Evolutionary conservation across 352 stramenopile species (phyloP).

Genomic region (Phytopythium aichiense): DNA sequence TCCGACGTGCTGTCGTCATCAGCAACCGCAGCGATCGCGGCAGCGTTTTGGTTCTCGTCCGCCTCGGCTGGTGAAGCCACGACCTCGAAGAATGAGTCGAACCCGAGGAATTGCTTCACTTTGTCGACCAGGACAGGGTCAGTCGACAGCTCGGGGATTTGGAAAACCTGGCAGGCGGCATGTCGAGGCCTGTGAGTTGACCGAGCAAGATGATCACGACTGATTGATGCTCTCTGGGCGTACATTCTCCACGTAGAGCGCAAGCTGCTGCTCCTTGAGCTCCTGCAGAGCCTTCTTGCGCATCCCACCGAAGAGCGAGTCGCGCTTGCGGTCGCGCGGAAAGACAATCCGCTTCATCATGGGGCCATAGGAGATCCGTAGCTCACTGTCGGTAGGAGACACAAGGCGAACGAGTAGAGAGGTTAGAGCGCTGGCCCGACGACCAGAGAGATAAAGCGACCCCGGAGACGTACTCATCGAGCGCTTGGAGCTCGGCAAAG

Average conservation of each 20-base stretch:
- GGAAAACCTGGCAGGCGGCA: constrained; percentile 35
- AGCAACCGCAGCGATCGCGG: not conserved
- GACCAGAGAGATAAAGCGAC: not conserved
- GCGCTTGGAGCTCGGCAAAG: constrained; percentile 53
- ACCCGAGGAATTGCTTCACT: constrained; percentile 56
- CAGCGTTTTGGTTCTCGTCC: not conserved
- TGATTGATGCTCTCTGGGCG: not conserved
- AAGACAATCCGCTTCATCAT: constrained; percentile 59
- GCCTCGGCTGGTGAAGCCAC: constrained; percentile 7
- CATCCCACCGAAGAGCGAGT: constrained; percentile 66
- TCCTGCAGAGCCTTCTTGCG: constrained; percentile 67
- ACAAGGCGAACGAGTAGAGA: not conserved
- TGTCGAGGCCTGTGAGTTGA: not conserved
- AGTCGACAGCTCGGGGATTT: constrained; percentile 38
- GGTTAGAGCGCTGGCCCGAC: not conserved
- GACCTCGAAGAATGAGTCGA: constrained; percentile 68
- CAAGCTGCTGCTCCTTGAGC: constrained; percentile 67
- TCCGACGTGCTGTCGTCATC: not conserved
- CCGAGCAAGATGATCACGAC: not conserved
- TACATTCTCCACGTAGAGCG: constrained; percentile 65
- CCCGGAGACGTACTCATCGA: constrained; percentile 55
- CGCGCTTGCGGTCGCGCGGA: constrained; percentile 60
- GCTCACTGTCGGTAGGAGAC: constrained; percentile 32
- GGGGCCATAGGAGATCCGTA: constrained; percentile 41
- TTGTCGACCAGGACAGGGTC: constrained; percentile 34